Evolutionary conservation across 805 yeast genomes (phyloP), one percentile per base, ranked within the genome.

Genomic region (Cyberlindnera subsufficiens): DNA sequence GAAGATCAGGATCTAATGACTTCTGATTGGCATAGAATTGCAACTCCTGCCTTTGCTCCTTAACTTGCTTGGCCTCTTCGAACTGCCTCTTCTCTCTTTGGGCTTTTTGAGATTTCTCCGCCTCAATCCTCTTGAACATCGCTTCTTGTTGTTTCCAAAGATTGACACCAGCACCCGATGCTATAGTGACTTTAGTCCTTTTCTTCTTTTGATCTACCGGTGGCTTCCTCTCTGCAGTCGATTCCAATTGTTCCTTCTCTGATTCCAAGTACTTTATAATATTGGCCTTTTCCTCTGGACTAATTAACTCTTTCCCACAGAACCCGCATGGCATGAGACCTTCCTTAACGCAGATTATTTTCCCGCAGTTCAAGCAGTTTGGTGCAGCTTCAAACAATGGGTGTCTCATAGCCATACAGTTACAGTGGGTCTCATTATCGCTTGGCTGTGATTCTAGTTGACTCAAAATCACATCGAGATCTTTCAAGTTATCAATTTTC

Each of bases 301-400:
- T 71, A 16, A 93, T 68, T 34, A 93, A 63, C 30, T 79, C 83
- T 20, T 71, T 59, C 0, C 88, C 86, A 66, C 99, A 93, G 48
- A 65, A 84, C 2, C 93, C 74, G 57, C 99, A 93, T 4, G 93
- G 93, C 46, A 90, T 93, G 19, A 87, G 66, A 0, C 98, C 98
- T 58, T 93, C 98, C 52, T 81, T 82, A 4, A 75, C 72, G 66
- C 99, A 93, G 3, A 93, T 86, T 34, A 93, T 86, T 61, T 89
- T 86, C 10, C 99, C 99, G 61, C 99, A 93, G 46, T 84, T 80
- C 33, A 93, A 64, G 55, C 99, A 93, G 59, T 93, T 93, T 1
- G 99, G 98, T 3, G 95, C 93, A 49, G 84, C 74, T 43, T 86
- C 95, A 49, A 88, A 84, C 27, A 93, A 65, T 3, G 96, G 96